Evolutionary conservation across 495 filamentous ascomycete species (phyloP).

Genomic region (Penicillium cinerascens): DNA sequence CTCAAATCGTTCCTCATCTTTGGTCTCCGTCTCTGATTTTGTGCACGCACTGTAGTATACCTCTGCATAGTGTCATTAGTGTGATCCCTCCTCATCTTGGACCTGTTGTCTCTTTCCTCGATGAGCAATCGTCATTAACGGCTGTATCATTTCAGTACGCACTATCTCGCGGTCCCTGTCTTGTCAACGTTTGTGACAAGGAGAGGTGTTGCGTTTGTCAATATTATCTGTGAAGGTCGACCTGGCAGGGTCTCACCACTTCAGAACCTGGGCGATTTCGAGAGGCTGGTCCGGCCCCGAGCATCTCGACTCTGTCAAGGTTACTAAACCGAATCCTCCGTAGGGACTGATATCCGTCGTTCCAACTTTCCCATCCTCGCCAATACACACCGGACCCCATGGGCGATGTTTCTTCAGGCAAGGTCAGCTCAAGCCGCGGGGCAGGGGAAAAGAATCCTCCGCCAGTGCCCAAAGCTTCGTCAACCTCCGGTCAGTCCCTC

Average conservation of each 20-base stretch:
- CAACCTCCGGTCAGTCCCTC: slow-evolving; percentile 26
- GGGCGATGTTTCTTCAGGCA: slow-evolving; percentile 33
- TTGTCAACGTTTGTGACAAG: neutral
- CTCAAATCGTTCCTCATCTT: neutral
- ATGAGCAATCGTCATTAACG: neutral
- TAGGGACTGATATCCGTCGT: neutral
- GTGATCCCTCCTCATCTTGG: neutral
- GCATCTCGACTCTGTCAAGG: neutral
- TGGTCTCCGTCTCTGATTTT: neutral
- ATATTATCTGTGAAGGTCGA: neutral
- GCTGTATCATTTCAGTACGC: neutral
- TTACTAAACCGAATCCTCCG: neutral
- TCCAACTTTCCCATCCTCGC: neutral
- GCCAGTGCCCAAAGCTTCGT: slow-evolving; percentile 14
- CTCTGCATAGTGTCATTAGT: neutral
- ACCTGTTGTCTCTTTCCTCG: neutral
- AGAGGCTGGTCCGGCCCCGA: neutral
- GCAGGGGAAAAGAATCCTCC: slow-evolving; percentile 14
- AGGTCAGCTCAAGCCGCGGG: slow-evolving; percentile 20
- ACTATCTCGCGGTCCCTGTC: neutral
- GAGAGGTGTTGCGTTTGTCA: neutral
- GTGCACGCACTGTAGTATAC: neutral
- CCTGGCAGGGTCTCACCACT: neutral
- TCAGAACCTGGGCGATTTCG: neutral
- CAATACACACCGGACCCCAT: slow-evolving; percentile 23